phyloP scores from a whole-genome alignment of 129 eudicot genomes.

The Silybum marianum region DNA sequence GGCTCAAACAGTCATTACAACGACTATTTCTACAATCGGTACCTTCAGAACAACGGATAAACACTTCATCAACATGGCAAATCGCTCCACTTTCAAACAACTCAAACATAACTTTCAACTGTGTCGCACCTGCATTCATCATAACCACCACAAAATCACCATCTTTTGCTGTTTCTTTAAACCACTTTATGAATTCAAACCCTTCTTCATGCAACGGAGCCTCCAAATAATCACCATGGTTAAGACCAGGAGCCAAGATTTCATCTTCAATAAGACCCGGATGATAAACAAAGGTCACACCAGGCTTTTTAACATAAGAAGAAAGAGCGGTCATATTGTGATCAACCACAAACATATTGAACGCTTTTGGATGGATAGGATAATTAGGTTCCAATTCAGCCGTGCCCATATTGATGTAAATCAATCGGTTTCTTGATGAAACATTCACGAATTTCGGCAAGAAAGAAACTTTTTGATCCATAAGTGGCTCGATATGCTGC shows the following conservation, averaged over 20 bases:
- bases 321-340: conserved; percentile 68
- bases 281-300: conserved; percentile 72
- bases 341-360: conserved; percentile 63
- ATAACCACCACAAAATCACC: conserved; percentile 68
- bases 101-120: conserved; percentile 59
- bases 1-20: conserved; percentile 48
- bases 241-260: conserved; percentile 20
- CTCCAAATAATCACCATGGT: conserved; percentile 37
- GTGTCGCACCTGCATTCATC: conserved; percentile 69
- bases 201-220: conserved; percentile 55
- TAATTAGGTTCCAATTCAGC: conserved; percentile 48
- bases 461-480: conserved; percentile 35
- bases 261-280: conserved; percentile 52
- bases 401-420: conserved; percentile 58
- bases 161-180: conserved; percentile 51
- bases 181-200: conserved; percentile 68
- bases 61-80: conserved; percentile 76
- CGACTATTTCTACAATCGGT: conserved; percentile 30
- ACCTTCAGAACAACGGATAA: conserved; percentile 52
- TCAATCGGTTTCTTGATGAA: conserved; percentile 54
- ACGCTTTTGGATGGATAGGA: conserved; percentile 35
- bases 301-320: conserved; percentile 64
- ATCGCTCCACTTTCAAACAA: conserved; percentile 66
- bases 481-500: conserved; percentile 58
- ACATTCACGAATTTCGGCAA: conserved; percentile 51